Evolutionary conservation across 1,284 basidiomycete species (phyloP).

Genomic region (Melanopsichium pennsylvanicum): DNA sequence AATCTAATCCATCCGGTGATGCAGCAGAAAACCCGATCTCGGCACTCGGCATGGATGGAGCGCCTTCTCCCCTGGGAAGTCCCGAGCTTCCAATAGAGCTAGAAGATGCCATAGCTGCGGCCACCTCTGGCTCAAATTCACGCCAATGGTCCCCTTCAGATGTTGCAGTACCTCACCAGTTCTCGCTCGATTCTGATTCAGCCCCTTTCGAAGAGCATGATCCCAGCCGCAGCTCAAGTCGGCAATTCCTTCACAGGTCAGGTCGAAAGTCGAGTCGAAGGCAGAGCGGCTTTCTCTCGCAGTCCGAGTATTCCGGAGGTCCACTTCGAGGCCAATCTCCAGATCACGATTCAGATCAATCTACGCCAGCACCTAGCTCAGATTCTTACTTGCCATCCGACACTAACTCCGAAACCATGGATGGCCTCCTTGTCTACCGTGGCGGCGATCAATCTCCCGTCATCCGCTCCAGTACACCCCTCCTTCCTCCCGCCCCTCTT

Average conservation of each 20-base stretch:
- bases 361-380: constrained; percentile 10
- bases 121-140: constrained; percentile 1
- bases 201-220: background rate
- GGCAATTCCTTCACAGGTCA: constrained; percentile 18
- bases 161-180: background rate
- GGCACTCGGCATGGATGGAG: constrained; percentile 20
- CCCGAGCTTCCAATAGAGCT: constrained; percentile 33
- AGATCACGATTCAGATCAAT: background rate
- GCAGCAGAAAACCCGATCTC: background rate
- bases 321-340: background rate
- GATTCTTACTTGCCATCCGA: constrained; percentile 28
- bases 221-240: background rate
- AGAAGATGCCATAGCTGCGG: constrained; percentile 25
- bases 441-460: background rate
- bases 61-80: constrained; percentile 40
- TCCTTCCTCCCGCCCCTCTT: constrained; percentile 1
- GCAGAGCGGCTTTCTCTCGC: constrained; percentile 34
- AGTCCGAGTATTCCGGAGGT: background rate
- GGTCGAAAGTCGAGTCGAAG: constrained; percentile 38
- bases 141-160: constrained; percentile 3
- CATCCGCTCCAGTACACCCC: background rate
- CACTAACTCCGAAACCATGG: constrained; percentile 33
- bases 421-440: constrained; percentile 18
- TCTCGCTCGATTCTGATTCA: background rate
- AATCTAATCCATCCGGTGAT: background rate